These are phyloP conservation scores for Boletus smithii DNA, from an alignment of 1,284 basidiomycete genomes.

Conservation along the genomic window DNA sequence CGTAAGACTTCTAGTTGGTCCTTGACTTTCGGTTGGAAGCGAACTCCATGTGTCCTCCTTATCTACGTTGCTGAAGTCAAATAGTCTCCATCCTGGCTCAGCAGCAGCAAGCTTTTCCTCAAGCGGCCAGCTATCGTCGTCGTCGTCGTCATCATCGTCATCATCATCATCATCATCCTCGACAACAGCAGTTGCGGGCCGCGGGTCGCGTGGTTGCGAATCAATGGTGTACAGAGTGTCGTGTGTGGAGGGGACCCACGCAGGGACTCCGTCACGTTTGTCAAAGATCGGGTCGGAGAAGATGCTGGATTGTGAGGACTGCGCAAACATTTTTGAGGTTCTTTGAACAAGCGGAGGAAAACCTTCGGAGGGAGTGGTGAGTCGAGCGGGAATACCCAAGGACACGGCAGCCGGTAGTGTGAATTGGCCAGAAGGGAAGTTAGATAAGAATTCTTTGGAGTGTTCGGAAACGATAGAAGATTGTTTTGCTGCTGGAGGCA, in stretches of 20 bases:
- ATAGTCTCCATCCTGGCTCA: constrained; percentile 55
- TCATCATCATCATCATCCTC: constrained; percentile 56
- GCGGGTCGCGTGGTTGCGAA: constrained; percentile 34
- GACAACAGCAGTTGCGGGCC: constrained; percentile 40
- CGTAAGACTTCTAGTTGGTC: constrained; percentile 28
- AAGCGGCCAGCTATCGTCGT: constrained; percentile 71
- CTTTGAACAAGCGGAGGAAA: constrained; percentile 14
- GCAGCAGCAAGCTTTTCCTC: constrained; percentile 57
- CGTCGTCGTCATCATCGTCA: constrained; percentile 54
- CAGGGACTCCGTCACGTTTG: constrained; percentile 41
- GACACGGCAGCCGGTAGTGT: constrained; percentile 43
- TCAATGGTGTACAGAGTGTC: too few relatives aligned
- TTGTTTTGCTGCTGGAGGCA: constrained; percentile 37
- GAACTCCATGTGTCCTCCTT: constrained; percentile 74
- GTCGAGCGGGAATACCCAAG: constrained; percentile 41
- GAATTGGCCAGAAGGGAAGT: constrained; percentile 37
- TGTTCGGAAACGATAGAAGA: constrained; percentile 18
- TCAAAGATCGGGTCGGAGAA: constrained; percentile 51
- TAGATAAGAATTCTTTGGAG: constrained; percentile 28
- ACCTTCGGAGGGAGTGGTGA: constrained; percentile 31
- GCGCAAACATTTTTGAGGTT: constrained; percentile 42
- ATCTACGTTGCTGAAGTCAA: constrained; percentile 36
- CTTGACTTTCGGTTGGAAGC: constrained; percentile 52
- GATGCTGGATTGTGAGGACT: constrained; percentile 52
- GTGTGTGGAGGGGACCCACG: too few relatives aligned